Percentiles rank a stretch among this genome's conserved stretches.
Conservation (phyloP, 495 filamentous ascomycete genomes). For the Aspergillus heteromorphus region DNA sequence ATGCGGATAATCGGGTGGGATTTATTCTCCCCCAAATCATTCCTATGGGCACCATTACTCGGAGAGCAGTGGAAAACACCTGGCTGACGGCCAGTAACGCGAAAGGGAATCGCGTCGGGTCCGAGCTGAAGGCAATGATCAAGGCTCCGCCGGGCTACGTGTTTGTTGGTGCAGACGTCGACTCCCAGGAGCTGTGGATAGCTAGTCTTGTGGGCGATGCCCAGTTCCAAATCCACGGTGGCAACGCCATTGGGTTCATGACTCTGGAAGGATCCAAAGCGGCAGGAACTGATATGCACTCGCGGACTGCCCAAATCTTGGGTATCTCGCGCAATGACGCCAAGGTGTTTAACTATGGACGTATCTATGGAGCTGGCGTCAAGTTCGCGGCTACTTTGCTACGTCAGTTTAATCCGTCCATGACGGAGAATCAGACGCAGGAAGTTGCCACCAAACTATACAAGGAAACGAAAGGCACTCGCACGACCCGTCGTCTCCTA, state of each 20-base stretch:
- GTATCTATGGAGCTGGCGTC: constrained; percentile 93
- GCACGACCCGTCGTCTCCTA: constrained; percentile 63
- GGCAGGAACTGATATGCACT: constrained; percentile 91
- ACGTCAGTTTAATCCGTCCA: constrained; percentile 81
- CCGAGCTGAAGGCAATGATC: constrained; percentile 96
- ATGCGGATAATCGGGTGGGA: constrained; percentile 44
- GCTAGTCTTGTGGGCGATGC: constrained; percentile 92
- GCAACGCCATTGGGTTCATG: constrained; percentile 98
- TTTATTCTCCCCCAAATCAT: constrained; percentile 98
- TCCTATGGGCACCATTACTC: constrained; percentile 98
- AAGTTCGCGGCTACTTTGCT: constrained; percentile 89
- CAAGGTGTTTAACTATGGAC: constrained; percentile 98
- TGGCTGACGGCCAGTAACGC: constrained; percentile 98
- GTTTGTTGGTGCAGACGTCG: constrained; percentile 96
- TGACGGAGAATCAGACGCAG: constrained; percentile 71
- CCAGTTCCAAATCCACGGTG: constrained; percentile 88
- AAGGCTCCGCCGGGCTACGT: constrained; percentile 83
- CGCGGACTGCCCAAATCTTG: constrained; percentile 83
- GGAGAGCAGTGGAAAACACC: constrained; percentile 92
- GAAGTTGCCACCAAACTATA: constrained; percentile 77
- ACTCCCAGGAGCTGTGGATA: constrained; percentile 99
- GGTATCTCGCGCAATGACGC: constrained; percentile 92
- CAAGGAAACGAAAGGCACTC: constrained; percentile 79
- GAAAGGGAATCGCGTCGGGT: constrained; percentile 90
- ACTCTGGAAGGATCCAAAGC: constrained; percentile 93